Percentiles rank a stretch among this genome's conserved stretches.
phyloP scores from a whole-genome alignment of 2,329 filamentous ascomycete species.

The Paecilomyces fulvus region DNA sequence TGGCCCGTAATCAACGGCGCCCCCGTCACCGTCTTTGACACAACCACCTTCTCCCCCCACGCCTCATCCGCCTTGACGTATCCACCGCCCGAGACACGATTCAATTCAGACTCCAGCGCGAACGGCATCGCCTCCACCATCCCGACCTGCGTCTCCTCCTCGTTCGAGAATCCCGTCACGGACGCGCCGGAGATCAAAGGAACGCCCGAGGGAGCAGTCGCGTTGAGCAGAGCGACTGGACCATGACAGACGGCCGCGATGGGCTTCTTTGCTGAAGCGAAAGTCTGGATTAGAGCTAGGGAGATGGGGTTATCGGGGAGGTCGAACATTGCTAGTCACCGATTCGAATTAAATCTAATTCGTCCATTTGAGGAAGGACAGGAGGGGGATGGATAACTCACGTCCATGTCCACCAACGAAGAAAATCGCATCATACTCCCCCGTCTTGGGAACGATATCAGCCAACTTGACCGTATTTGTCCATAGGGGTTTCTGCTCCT shows the following conservation, averaged over 20 bases:
- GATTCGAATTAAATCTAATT: too few relatives aligned
- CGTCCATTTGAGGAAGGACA: too few relatives aligned
- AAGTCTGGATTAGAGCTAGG: conserved; percentile 39
- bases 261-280: conserved; percentile 41
- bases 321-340: conserved; percentile 45
- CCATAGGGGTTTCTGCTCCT: conserved; percentile 52
- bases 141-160: conserved; percentile 37
- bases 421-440: conserved; percentile 57
- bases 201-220: conserved; percentile 34
- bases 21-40: conserved; percentile 18
- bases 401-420: conserved; percentile 53
- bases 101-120: conserved; percentile 38
- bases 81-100: conserved; percentile 31
- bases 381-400: too few relatives aligned
- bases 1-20: conserved; percentile 41
- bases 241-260: conserved; percentile 45
- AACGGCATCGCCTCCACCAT: conserved; percentile 38
- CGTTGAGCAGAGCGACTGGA: conserved; percentile 37
- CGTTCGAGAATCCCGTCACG: conserved; percentile 42
- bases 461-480: conserved; percentile 53
- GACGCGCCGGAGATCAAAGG: conserved; percentile 32
- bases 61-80: conserved; percentile 39
- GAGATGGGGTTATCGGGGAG: conserved; percentile 35
- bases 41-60: conserved; percentile 38
- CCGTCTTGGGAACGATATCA: conserved; percentile 47